Conservation (phyloP, 495 filamentous ascomycete genomes). For the Oidiodendron maius region DNA sequence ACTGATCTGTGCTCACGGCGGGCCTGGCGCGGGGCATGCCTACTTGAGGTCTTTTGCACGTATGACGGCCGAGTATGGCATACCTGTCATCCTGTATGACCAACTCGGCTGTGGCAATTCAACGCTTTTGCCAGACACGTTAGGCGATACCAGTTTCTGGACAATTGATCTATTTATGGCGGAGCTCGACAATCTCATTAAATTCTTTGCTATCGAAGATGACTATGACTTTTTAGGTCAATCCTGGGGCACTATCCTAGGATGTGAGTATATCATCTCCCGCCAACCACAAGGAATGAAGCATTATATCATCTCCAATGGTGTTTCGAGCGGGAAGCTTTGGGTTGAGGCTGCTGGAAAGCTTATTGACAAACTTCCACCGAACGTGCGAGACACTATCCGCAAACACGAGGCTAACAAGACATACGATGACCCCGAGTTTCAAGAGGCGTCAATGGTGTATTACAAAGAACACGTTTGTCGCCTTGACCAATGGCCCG, state of each 20-base stretch:
- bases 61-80: constrained; percentile 21
- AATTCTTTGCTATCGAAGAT: constrained; percentile 28
- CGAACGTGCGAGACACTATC: constrained; percentile 34
- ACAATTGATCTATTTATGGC: constrained; percentile 36
- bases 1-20: constrained; percentile 36
- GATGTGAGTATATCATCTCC: constrained; percentile 29
- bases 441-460: constrained; percentile 34
- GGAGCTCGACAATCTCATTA: constrained; percentile 44
- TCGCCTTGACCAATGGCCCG: constrained; percentile 30
- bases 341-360: constrained; percentile 23
- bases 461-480: constrained; percentile 39
- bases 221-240: constrained; percentile 40
- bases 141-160: constrained; percentile 39
- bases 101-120: constrained; percentile 43
- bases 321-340: constrained; percentile 29
- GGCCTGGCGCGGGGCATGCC: constrained; percentile 34
- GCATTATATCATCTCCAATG: constrained; percentile 35
- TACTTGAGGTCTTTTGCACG: constrained; percentile 34
- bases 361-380: constrained; percentile 32
- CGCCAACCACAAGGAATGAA: constrained; percentile 31
- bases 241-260: constrained; percentile 49
- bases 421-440: constrained; percentile 36
- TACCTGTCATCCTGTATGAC: constrained; percentile 47
- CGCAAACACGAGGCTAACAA: constrained; percentile 33
- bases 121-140: constrained; percentile 38